Evolutionary conservation across 345 rosid genomes (phyloP), one percentile per base, ranked within the genome.

Genomic region (Eutrema heterophyllum): DNA sequence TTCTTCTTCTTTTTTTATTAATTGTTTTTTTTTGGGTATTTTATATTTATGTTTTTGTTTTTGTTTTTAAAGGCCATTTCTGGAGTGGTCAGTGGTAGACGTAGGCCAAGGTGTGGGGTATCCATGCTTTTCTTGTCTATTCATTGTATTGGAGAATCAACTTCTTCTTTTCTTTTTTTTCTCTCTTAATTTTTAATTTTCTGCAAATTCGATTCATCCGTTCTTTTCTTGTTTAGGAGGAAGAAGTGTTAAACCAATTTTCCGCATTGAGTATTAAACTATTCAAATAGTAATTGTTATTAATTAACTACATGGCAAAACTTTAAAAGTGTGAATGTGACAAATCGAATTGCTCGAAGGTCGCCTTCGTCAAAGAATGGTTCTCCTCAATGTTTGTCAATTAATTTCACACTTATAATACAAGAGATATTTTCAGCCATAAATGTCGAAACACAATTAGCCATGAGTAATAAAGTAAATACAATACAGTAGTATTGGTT

Each of bases 91-190:
- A 76, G 80, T 44, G 32, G 32, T 53, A 69, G 70, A 61, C 58
- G 70, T 53, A 69, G 58, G 57, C 51, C 63, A 75, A 51, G 36
- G 15, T 61, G 70, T 76, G 80, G 75, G 75, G 80, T 55, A 69
- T 55, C 48, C 51, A 69, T 69, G 50, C 70, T 76, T 76, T 69
- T 9, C 74, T 44, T 63, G 71, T 76, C 45, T 45, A 54, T 38
- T 44, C 49, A 44, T 46, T 24, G 44, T 41, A 53, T 75, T 60
- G 32, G 41, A 67, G 21, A 60, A 68, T 68, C 32, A 10, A 38
- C 12, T 24, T 57, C 2, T 58, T 68, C 1, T 9, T 27, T 52
- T 16, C 3, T 54, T 55, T 7, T 32, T 4, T 32, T 26, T 1
- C 15, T 12, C 5, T 6, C 59, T 30, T 29, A 4, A 29, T 2